phyloP scores from a whole-genome alignment of 1,284 basidiomycete genomes.

The Dichomitus squalens region DNA sequence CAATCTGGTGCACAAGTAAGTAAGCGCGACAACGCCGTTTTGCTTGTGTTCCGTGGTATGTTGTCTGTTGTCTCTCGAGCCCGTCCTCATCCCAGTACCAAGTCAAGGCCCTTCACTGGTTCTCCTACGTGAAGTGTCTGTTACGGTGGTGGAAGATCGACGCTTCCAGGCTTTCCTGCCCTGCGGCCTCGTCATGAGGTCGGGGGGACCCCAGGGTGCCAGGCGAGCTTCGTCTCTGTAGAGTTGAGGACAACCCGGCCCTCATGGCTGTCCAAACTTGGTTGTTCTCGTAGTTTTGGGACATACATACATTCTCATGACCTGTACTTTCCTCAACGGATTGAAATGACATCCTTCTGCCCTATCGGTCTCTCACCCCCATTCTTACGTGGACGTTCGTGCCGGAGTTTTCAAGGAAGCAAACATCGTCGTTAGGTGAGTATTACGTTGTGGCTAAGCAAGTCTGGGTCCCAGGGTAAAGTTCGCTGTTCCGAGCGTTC shows the following conservation, averaged over 20 bases:
- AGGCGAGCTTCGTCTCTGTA: slow-evolving; percentile 46
- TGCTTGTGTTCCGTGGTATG: not conserved
- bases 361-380: slow-evolving; percentile 2
- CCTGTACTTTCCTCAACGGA: slow-evolving; percentile 2
- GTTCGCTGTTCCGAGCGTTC: no score
- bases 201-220: slow-evolving; percentile 42
- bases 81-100: slow-evolving; percentile 45
- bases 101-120: slow-evolving; percentile 35
- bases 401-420: not conserved
- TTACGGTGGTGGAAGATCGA: slow-evolving; percentile 42
- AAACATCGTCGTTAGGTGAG: slow-evolving; percentile 1
- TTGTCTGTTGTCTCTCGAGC: not conserved
- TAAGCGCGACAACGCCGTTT: not conserved
- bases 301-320: slow-evolving; percentile 43
- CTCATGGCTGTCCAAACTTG: slow-evolving; percentile 24
- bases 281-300: slow-evolving; percentile 59
- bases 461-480: no score
- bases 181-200: slow-evolving; percentile 30
- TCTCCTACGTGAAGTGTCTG: slow-evolving; percentile 40
- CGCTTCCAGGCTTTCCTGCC: slow-evolving; percentile 24
- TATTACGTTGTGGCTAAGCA: slow-evolving; percentile 9
- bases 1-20: not conserved
- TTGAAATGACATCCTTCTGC: slow-evolving; percentile 2
- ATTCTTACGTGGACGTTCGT: slow-evolving; percentile 8
- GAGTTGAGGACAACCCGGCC: slow-evolving; percentile 53